Evolutionary conservation across 805 yeast genomes (phyloP), one percentile per base, ranked within the genome.

Genomic region (Metschnikowia dekortorum): DNA sequence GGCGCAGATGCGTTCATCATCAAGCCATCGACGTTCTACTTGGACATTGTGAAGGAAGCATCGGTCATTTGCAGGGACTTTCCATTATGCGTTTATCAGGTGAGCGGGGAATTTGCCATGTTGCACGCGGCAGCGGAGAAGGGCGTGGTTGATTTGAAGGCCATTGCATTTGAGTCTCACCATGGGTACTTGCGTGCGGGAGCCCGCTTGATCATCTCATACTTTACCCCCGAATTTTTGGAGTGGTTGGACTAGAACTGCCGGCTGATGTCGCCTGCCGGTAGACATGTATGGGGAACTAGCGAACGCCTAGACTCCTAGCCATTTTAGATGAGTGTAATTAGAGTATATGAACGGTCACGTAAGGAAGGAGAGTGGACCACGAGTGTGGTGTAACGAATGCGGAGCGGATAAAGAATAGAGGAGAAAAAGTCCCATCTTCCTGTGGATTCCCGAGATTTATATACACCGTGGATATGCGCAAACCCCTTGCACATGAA

Each of bases 41-140:
- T 94, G 61, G 99, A 94, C 65, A 79, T 94, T 47, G 86, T 94
- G 69, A 78, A 85, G 50, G 97, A 94, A 63, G 97, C 99, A 0
- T 75, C 91, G 36, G 83, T 80, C 61, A 76, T 91, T 47, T 88
- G 96, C 63, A 68, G 73, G 46, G 94, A 94, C 65, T 81, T 87
- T 59, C 99, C 99, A 29, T 74, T 94, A 47, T 89, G 96, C 62
- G 91, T 96, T 29, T 94, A 94, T 70, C 99, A 94, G 68, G 99
- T 94, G 26, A 83, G 92, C 65, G 99, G 99, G 38, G 99, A 94
- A 70, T 94, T 81, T 64, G 97, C 98, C 32, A 94, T 94, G 99
- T 70, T 94, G 56, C 96, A 91, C 64, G 99, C 99, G 7, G 98
- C 97, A 47, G 97, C 97, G 31, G 97, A 90, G 62, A 90, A 90